phyloP scores from a whole-genome alignment of 2,329 filamentous ascomycete species.

The Bipolaris sorokiniana region DNA sequence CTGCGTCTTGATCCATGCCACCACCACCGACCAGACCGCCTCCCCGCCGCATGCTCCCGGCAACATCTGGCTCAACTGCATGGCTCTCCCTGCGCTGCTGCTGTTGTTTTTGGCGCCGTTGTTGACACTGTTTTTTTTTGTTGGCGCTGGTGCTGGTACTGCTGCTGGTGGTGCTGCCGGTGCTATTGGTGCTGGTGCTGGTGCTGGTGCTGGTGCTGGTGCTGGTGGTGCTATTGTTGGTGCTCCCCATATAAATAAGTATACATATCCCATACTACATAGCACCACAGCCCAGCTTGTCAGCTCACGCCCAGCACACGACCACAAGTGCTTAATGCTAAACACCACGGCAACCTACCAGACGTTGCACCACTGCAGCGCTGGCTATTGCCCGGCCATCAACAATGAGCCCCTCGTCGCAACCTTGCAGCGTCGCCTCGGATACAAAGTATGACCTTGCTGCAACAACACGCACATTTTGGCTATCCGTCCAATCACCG shows the following conservation, averaged over 20 bases:
- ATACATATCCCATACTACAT: too few relatives aligned
- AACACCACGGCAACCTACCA: constrained; percentile 1
- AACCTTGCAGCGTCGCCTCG: constrained; percentile 19
- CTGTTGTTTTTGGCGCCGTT: neutral
- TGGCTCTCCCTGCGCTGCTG: constrained; percentile 1
- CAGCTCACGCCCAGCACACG: neutral
- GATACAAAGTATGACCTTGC: constrained; percentile 12
- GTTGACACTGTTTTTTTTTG: too few relatives aligned
- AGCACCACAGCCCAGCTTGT: neutral
- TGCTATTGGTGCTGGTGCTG: neutral
- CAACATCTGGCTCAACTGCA: constrained; percentile 11
- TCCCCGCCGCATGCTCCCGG: constrained; percentile 11
- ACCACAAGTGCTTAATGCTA: neutral
- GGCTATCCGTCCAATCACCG: constrained; percentile 25
- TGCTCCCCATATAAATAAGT: neutral
- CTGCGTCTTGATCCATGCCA: neutral
- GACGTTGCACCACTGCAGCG: constrained; percentile 18
- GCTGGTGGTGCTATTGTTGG: neutral
- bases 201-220: neutral
- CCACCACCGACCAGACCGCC: constrained; percentile 10
- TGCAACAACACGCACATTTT: constrained; percentile 28
- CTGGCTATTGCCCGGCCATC: constrained; percentile 11
- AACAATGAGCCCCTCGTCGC: constrained; percentile 15
- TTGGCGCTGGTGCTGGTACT: neutral
- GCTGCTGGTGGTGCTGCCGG: neutral